Conservation (phyloP, 768 basidiomycete genomes). For the Cystobasidium tubakii region DNA sequence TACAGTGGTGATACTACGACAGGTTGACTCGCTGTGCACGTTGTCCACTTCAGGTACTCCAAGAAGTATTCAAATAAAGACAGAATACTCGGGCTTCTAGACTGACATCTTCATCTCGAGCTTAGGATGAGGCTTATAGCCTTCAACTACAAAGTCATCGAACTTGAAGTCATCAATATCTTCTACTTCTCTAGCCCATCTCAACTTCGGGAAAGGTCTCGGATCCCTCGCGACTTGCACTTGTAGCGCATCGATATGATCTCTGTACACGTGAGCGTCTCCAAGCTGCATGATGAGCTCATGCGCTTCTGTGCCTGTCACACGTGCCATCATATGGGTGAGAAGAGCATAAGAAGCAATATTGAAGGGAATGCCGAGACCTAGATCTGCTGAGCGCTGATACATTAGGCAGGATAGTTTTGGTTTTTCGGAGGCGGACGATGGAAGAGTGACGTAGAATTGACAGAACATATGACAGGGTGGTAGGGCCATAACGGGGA, state of each 20-base stretch:
- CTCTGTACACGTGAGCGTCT: slow-evolving; percentile 91
- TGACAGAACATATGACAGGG: slow-evolving; percentile 99
- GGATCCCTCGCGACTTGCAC: slow-evolving; percentile 74
- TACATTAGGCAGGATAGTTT: slow-evolving; percentile 93
- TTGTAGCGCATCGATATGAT: slow-evolving; percentile 82
- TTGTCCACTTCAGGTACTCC: neutral
- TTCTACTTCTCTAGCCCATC: slow-evolving; percentile 61
- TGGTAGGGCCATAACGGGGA: slow-evolving; percentile 88
- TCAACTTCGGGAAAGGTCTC: slow-evolving; percentile 71
- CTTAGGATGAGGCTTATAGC: slow-evolving; percentile 73
- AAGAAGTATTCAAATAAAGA: no score
- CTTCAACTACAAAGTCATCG: slow-evolving; percentile 77
- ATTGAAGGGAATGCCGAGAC: slow-evolving; percentile 97
- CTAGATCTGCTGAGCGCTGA: slow-evolving; percentile 93
- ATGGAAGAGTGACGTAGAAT: slow-evolving; percentile 89
- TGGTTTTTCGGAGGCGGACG: slow-evolving; percentile 51
- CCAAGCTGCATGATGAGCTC: slow-evolving; percentile 94
- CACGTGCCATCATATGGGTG: slow-evolving; percentile 93
- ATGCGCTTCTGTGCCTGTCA: slow-evolving; percentile 76
- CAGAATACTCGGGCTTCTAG: no score
- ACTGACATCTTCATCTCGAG: slow-evolving; percentile 98
- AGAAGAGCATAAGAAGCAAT: slow-evolving; percentile 97
- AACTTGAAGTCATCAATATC: slow-evolving; percentile 74
- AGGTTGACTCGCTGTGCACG: neutral
- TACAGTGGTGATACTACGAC: neutral